phyloP scores from a whole-genome alignment of 2,329 filamentous ascomycete genomes.

The Paraphoma sp. region DNA sequence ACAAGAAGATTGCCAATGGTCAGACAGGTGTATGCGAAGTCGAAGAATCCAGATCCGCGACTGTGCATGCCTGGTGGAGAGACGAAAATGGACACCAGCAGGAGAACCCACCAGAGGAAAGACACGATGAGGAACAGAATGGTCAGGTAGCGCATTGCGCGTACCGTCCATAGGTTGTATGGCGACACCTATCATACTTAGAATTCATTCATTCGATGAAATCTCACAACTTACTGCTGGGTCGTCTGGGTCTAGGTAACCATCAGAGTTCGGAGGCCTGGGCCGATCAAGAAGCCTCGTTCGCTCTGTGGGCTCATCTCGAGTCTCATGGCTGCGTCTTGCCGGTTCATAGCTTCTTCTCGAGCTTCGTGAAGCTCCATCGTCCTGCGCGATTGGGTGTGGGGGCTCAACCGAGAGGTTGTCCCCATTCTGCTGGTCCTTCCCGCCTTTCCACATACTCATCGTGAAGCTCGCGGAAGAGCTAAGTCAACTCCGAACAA shows the following conservation, averaged over 20 bases:
- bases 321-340: conserved; percentile 35
- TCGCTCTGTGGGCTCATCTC: conserved; percentile 65
- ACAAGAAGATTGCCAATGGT: conserved; percentile 78
- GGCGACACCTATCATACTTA: conserved; percentile 68
- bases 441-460: conserved; percentile 61
- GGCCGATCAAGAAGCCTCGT: conserved; percentile 69
- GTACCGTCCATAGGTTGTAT: conserved; percentile 93
- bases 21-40: conserved; percentile 82
- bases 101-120: conserved; percentile 90
- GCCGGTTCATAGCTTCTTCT: conserved; percentile 37
- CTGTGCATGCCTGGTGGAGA: conserved; percentile 86
- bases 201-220: conserved; percentile 2
- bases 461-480: conserved; percentile 28
- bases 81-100: conserved; percentile 89
- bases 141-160: conserved; percentile 78
- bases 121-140: conserved; percentile 76
- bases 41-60: conserved; percentile 89
- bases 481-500: conserved; percentile 15
- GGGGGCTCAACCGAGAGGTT: conserved; percentile 30
- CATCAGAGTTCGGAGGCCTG: conserved; percentile 66
- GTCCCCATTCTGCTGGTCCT: conserved; percentile 53
- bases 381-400: conserved; percentile 22
- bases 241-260: conserved; percentile 78
- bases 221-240: conserved; percentile 67
- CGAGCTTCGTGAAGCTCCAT: conserved; percentile 32